Base-by-base conservation (phyloP, 768 basidiomycete genomes). In the Suillus discolor region DNA sequence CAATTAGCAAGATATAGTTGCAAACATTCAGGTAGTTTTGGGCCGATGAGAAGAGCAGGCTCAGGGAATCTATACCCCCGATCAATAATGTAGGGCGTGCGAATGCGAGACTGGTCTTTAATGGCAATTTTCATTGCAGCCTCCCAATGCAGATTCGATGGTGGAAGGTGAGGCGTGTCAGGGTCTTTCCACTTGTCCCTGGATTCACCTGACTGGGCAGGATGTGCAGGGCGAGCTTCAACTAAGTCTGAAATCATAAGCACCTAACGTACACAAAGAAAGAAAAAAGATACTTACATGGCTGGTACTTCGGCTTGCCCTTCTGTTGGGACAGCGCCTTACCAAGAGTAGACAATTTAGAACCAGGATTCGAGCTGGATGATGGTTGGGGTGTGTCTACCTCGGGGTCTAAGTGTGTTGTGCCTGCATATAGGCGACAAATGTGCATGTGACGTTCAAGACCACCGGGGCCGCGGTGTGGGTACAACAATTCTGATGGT, bases 131-230 rank as follows among this genome's bases (percentile, higher is more conserved):
- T 45, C 64, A 65, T 62, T 2, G 36, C 64, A 0, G 3, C 34
- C 6, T 63, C 39, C 64, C 64, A 65, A 57, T 38, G 55, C 6
- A 57, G 20, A 20, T 57, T 57, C 2, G 6, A 11, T 2, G 12
- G 55, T 5, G n/a, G 55, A 15, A 57, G 55, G 34, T n/a, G 28
- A 13, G 31, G 42, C 11, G 38, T 53, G 13, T 65, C n/a, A 12
- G 49, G 28, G 5, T 42, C 64, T 34, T 53, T 41, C 60, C 65
- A 62, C n/a, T n/a, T n/a, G n/a, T n/a, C n/a, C n/a, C n/a, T n/a
- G n/a, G 49, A 60, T 36, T 60, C 11, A 4, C 31, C 41, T 38
- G 49, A 36, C 62, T 28, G 49, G 11, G n/a, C 6, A 57, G 34
- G 34, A n/a, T 3, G 3, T 28, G 28, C 28, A 28, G 28, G 28